Evolutionary conservation across 2,329 filamentous ascomycete genomes (phyloP).

Genomic region (Sporothrix protearum): DNA sequence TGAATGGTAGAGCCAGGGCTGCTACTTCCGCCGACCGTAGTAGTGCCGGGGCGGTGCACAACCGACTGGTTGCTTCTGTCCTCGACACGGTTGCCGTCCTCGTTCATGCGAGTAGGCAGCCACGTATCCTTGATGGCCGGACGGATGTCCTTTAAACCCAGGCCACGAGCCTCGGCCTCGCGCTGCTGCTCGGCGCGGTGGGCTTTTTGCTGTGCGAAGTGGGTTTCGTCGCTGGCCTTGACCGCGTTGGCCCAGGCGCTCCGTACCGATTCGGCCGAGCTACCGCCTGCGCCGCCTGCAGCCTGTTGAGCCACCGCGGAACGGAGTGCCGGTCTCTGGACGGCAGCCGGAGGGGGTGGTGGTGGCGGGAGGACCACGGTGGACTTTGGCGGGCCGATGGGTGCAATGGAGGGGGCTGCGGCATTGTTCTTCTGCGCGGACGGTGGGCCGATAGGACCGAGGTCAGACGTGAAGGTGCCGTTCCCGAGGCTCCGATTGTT

Average conservation of each 20-base stretch:
- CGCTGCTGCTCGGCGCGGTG: constrained; percentile 44
- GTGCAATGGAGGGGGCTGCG: constrained; percentile 37
- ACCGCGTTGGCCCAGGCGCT: constrained; percentile 42
- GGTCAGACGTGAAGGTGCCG: constrained; percentile 67
- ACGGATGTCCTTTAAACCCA: constrained; percentile 45
- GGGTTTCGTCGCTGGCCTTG: constrained; percentile 46
- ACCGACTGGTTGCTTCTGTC: constrained; percentile 33
- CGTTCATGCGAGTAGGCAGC: constrained; percentile 43
- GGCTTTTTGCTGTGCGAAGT: constrained; percentile 40
- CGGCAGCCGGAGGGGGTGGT: constrained; percentile 5
- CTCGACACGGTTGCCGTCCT: constrained; percentile 38
- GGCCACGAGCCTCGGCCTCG: constrained; percentile 44
- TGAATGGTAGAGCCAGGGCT: constrained; percentile 28
- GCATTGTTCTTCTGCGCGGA: constrained; percentile 26
- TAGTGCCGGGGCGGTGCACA: constrained; percentile 30
- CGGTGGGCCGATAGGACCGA: constrained; percentile 47
- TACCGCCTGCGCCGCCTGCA: neutral
- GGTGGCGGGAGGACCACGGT: neutral
- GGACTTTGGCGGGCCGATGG: constrained; percentile 35
- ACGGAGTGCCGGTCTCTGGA: constrained; percentile 4
- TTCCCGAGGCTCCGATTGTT: constrained; percentile 71
- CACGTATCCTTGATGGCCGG: constrained; percentile 53
- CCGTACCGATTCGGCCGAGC: constrained; percentile 8
- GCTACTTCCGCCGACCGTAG: constrained; percentile 26
- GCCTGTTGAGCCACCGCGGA: neutral